Conservation (phyloP, 2,329 filamentous ascomycete genomes). For the Huntiella moniliformis region DNA sequence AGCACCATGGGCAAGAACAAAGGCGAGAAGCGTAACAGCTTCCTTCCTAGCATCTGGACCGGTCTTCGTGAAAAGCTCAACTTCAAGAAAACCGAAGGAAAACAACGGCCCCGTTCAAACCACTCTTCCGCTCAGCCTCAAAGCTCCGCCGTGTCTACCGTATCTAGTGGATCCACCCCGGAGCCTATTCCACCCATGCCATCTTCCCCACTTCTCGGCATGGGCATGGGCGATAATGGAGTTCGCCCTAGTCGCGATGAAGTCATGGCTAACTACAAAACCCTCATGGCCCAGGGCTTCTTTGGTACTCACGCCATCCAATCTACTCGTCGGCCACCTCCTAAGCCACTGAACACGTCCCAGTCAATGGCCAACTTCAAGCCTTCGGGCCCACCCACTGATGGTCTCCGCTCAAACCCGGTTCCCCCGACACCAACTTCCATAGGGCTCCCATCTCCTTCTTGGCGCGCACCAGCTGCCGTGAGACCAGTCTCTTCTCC, state of each 20-base stretch:
- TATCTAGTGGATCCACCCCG: background rate
- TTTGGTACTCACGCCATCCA: conserved; percentile 39
- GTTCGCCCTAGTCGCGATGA: conserved; percentile 23
- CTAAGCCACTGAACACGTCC: conserved; percentile 10
- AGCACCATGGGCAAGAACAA: conserved; percentile 9
- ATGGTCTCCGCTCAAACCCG: conserved; percentile 8
- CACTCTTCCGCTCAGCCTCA: conserved; percentile 4
- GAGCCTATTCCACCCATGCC: conserved; percentile 1
- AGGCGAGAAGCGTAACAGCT: conserved; percentile 9
- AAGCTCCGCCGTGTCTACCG: background rate
- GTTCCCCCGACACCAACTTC: conserved; percentile 11
- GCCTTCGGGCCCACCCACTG: conserved; percentile 10
- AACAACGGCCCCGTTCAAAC: conserved; percentile 9
- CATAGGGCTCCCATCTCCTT: conserved; percentile 10
- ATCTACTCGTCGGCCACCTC: conserved; percentile 30
- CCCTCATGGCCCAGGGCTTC: conserved; percentile 38
- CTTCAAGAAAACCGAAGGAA: conserved; percentile 12
- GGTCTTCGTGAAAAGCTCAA: conserved; percentile 16
- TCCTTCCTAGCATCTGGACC: conserved; percentile 16
- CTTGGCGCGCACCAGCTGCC: conserved; percentile 6
- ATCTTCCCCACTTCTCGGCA: conserved; percentile 1
- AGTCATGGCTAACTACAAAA: conserved; percentile 35
- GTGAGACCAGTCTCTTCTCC: conserved; percentile 14
- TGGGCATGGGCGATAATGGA: conserved; percentile 7
- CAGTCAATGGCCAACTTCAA: conserved; percentile 10